Conservation (phyloP, 2,329 filamentous ascomycete species). For the Claviceps arundinis region DNA sequence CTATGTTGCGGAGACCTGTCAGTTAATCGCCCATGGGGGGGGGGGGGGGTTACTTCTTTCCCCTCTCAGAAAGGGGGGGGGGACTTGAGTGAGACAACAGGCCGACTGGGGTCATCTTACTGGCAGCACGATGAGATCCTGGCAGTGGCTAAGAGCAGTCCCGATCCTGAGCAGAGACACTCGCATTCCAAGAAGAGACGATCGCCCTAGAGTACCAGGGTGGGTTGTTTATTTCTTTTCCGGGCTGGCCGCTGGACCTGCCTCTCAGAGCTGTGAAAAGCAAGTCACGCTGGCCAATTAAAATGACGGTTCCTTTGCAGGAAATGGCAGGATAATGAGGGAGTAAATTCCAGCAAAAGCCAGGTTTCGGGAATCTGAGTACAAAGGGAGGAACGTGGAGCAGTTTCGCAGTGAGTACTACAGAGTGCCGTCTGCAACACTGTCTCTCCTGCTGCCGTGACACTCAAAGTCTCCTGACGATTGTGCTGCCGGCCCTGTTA, state of each 20-base stretch:
- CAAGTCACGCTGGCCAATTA: constrained; percentile 10
- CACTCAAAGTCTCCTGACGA: not conserved
- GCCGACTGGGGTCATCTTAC: constrained; percentile 19
- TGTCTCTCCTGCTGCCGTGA: constrained; percentile 3
- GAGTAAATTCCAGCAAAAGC: constrained; percentile 6
- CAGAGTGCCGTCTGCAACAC: constrained; percentile 8
- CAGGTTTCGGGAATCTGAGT: constrained; percentile 9
- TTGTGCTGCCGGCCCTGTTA: not conserved
- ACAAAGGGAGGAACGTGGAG: constrained; percentile 10
- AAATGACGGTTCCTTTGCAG: constrained; percentile 11
- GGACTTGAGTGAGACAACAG: constrained; percentile 22
- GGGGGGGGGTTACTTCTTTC: constrained; percentile 18
- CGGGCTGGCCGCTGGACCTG: constrained; percentile 5
- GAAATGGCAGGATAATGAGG: constrained; percentile 7
- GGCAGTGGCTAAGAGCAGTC: constrained; percentile 19
- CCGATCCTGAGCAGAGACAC: constrained; percentile 24
- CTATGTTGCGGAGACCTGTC: constrained; percentile 17
- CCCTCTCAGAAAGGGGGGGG: constrained; percentile 11
- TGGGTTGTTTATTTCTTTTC: constrained; percentile 12
- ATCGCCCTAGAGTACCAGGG: constrained; percentile 8
- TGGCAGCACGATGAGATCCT: constrained; percentile 17
- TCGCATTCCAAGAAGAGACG: constrained; percentile 24
- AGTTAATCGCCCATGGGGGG: constrained; percentile 15
- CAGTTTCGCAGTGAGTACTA: constrained; percentile 7
- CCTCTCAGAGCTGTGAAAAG: constrained; percentile 11